These are phyloP conservation scores for Eucalyptus curtisii DNA, from an alignment of 345 rosid genomes.

Conservation along the genomic window DNA sequence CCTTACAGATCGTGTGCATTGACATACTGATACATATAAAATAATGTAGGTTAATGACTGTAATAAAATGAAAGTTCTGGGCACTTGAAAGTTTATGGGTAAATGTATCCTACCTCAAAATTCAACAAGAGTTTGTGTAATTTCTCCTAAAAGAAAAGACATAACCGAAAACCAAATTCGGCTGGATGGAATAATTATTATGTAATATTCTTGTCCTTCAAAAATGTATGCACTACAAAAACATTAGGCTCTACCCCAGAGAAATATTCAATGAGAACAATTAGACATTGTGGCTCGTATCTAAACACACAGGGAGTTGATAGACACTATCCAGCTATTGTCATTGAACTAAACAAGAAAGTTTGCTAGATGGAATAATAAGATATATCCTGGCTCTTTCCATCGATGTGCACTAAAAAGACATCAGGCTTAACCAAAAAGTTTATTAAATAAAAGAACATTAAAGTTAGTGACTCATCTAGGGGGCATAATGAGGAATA, in stretches of 20 bases:
- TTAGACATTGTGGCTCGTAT: neutral
- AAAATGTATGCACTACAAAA: neutral
- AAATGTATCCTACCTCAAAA: neutral
- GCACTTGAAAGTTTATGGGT: neutral
- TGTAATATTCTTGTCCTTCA: neutral
- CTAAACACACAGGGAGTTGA: neutral
- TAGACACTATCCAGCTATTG: neutral
- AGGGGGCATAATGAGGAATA: neutral
- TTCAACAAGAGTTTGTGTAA: neutral
- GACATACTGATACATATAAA: neutral
- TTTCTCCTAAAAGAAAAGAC: neutral
- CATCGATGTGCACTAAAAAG: neutral
- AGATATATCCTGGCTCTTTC: neutral
- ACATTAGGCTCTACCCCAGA: neutral
- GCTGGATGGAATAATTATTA: neutral
- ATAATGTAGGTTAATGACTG: neutral
- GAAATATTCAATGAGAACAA: neutral
- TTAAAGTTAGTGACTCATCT: neutral
- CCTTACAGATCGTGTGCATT: neutral
- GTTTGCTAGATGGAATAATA: neutral
- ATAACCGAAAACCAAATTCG: neutral
- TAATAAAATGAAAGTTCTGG: neutral
- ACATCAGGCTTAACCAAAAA: neutral
- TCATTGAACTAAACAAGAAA: neutral
- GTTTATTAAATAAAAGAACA: neutral